A percentile compares a stretch with the other conserved stretches of the same genome.
These are phyloP conservation scores for Polyplosphaeria fusca DNA, from an alignment of 495 filamentous ascomycete genomes.

Conservation along the genomic window DNA sequence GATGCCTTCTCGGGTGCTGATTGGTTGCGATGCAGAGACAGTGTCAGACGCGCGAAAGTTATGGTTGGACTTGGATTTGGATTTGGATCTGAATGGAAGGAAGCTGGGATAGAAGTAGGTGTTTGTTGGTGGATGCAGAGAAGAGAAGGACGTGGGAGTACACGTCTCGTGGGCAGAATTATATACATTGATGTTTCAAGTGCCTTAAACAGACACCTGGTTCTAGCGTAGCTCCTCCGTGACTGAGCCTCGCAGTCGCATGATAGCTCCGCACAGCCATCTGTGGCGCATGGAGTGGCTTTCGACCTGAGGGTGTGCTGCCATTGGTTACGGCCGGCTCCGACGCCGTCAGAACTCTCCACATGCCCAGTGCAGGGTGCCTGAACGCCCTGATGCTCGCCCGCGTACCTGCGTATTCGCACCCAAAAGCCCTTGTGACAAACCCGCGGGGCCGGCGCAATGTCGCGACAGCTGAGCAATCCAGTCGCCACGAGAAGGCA, in stretches of 20 bases:
- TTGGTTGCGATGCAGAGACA: background rate
- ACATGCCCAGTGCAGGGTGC: too few species aligned
- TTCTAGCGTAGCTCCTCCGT: background rate
- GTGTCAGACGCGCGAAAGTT: too few species aligned
- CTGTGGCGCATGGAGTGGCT: background rate
- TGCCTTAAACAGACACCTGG: background rate
- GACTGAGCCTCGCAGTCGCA: background rate
- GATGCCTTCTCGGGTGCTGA: background rate
- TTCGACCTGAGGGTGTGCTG: background rate
- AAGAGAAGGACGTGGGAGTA: background rate
- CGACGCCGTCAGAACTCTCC: too few species aligned
- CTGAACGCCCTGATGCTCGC: too few species aligned
- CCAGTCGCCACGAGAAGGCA: background rate
- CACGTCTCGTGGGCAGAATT: background rate
- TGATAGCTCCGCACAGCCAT: background rate
- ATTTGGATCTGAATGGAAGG: background rate
- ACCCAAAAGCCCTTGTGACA: background rate
- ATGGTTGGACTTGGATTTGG: background rate
- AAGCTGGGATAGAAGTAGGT: too few species aligned
- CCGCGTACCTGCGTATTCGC: too few species aligned
- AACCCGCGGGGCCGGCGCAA: background rate
- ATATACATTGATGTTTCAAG: background rate
- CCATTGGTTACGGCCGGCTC: background rate
- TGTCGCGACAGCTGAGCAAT: background rate
- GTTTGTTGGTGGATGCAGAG: too few species aligned